phyloP scores from a whole-genome alignment of 2,329 filamentous ascomycete genomes.

The Talaromyces pinophilus region DNA sequence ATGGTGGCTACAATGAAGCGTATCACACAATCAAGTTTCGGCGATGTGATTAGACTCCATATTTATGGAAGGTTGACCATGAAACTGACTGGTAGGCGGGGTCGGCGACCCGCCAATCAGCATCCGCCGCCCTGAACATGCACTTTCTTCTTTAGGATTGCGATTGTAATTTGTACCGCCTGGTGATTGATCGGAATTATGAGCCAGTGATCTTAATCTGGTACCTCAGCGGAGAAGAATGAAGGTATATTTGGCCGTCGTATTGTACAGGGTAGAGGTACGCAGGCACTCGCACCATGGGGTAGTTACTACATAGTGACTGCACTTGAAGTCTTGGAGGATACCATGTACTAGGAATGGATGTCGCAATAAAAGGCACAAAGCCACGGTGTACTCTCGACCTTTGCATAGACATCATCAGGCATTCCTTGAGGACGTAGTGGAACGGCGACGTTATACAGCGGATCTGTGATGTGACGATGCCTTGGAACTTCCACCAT shows the following conservation, averaged over 20 bases:
- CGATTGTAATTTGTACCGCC: neutral
- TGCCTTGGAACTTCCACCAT: neutral
- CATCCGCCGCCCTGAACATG: neutral
- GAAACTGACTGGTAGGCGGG: constrained; percentile 6
- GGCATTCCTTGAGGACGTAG: neutral
- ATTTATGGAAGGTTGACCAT: neutral
- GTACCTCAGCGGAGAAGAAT: neutral
- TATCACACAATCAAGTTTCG: constrained; percentile 9
- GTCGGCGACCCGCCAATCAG: constrained; percentile 8
- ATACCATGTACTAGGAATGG: neutral
- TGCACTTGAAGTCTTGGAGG: neutral
- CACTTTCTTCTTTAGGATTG: neutral
- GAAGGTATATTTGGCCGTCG: neutral
- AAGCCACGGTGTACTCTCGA: neutral
- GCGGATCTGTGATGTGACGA: neutral
- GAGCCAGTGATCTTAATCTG: neutral
- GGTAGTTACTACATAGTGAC: neutral
- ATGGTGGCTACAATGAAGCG: neutral
- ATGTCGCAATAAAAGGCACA: constrained; percentile 5
- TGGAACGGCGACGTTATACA: neutral
- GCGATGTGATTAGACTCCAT: neutral
- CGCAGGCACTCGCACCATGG: neutral
- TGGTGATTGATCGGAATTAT: neutral
- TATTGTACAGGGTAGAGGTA: neutral
- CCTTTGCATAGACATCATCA: neutral